Evolutionary conservation across 2,329 filamentous ascomycete genomes (phyloP).

Genomic region (Diplodia corticola): DNA sequence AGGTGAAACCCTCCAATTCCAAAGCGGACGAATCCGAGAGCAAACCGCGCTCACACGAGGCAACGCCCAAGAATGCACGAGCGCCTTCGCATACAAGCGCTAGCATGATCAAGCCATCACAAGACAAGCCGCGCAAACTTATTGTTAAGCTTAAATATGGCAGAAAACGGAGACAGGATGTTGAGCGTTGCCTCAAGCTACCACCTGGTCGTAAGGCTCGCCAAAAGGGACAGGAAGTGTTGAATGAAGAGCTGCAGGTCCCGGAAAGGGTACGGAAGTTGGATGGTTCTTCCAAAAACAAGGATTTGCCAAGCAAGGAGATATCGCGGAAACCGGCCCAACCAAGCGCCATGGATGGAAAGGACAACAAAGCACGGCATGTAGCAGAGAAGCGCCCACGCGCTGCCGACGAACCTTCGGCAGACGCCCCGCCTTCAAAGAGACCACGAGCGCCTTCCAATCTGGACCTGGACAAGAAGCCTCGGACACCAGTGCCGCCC

Average conservation of each 20-base stretch:
- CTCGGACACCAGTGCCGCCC: slow-evolving; percentile 35
- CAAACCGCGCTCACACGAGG: slow-evolving; percentile 5
- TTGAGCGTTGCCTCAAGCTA: slow-evolving; percentile 42
- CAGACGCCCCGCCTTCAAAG: slow-evolving; percentile 28
- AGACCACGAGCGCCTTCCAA: slow-evolving; percentile 32
- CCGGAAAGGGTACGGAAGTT: slow-evolving; percentile 16
- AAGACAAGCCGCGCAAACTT: slow-evolving; percentile 34
- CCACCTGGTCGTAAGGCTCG: slow-evolving; percentile 34
- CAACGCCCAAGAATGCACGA: slow-evolving; percentile 23
- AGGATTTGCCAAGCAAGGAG: slow-evolving; percentile 15
- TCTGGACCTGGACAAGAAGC: slow-evolving; percentile 33
- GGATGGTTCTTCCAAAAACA: slow-evolving; percentile 5
- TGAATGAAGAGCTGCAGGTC: slow-evolving; percentile 12
- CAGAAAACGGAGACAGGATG: slow-evolving; percentile 49
- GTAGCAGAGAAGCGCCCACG: slow-evolving; percentile 39
- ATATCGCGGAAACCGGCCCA: slow-evolving; percentile 6
- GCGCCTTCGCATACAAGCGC: not conserved
- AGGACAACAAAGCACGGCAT: slow-evolving; percentile 10
- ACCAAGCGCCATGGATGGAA: slow-evolving; percentile 5
- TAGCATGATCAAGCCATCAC: not conserved
- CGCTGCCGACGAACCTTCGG: slow-evolving; percentile 32
- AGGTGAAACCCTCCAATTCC: not conserved
- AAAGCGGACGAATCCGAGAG: not conserved
- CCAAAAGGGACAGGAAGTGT: slow-evolving; percentile 13
- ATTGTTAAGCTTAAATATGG: slow-evolving; percentile 55